Base-by-base conservation (phyloP, 495 filamentous ascomycete species). In the Aspergillus carlsbadensis region DNA sequence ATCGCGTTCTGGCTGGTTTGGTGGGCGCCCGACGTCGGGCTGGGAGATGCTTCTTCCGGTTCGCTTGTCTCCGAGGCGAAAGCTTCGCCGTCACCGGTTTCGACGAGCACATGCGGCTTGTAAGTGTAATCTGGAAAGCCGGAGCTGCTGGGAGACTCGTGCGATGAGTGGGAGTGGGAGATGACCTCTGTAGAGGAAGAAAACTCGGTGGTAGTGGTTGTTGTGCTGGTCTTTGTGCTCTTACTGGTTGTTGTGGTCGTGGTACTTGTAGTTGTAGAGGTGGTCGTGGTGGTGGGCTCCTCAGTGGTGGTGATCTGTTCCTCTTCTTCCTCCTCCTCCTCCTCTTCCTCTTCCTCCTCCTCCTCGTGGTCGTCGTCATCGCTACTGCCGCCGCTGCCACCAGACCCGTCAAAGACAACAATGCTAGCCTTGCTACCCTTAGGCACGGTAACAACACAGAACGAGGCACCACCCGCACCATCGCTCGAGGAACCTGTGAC, bases 371-470 rank as follows among this genome's bases (percentile, higher is more conserved):
- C 59, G 47, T 56, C 60, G 21, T 52, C 57, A 37, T 61, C 54
- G 31, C 54, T 56, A 44, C 49, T 39, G 52, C 50, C 44, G 17
- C 52, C 29, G 46, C 58, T 60, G 44, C 65, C 61, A 47, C 73
- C 67, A 10, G 59, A 62, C 43, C 67, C 61, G 20, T 75, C 78
- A 58, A 84, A 85, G 15, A 91, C 84, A 34, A 90, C 83, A 60
- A 91, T 81, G 56, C 83, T 86, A 46, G 88, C 89, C 48, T 75
- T 83, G 40, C 67, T 62, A 43, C 89, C 89, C 56, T 81, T 81
- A 33, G 87, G 84, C 15, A 92, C 83, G 35, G 88, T 91, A 11
- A 90, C 89, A 50, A 91, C 88, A 63, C 89, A 93, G 68, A 89
- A 91, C 34, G 78, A 74, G n/a, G 81, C 87, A 58, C 81, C 86